Evolutionary conservation across 2,329 filamentous ascomycete genomes (phyloP), one percentile per base, ranked within the genome.

Genomic region (Lecanosticta acicola): DNA sequence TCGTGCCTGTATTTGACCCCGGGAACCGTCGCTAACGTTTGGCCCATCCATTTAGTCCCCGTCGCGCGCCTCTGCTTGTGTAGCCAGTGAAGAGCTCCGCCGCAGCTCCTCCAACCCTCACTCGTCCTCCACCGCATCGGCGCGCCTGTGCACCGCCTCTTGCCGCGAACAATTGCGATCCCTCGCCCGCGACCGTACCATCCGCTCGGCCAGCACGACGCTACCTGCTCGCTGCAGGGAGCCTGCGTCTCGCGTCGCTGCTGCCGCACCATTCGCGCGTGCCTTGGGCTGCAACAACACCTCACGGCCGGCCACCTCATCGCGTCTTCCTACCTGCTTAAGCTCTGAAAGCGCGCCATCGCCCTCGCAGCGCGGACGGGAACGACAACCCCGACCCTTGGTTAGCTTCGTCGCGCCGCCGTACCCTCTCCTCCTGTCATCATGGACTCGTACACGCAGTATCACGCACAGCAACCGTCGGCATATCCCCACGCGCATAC

Each of bases 391-490:
- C 37, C 49, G 45, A 55, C 48, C 50, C 46, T 53, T 49, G 51
- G 42, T 49, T 48, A 47, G 42, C 50, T 39, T 40, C 47, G 38
- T 36, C 45, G 40, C 45, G 42, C 48, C 29, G 39, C 18, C 40
- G 32, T 32, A 41, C 32, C 49, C 41, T 29, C 24, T 29, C 24
- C 11, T 7, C 41, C 45, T 55, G 67, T 65, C 66, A 57, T 49
- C 45, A 74, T 72, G 62, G 72, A 75, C 53, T 55, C 59, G 32
- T 73, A 74, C 64, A 65, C 70, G 49, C 68, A 70, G 51, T 74
- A 73, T 50, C 71, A 73, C 51, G 66, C 69, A 53, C 65, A 68
- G 42, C 71, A 73, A 58, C 51, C 58, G 11, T 60, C 67, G 43
- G 52, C 60, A 35, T 64, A 62, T 50, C 61, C 63, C 32, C 70